Evolutionary conservation across 2,329 filamentous ascomycete genomes (phyloP).

Genomic region (Epichloe uncinata): DNA sequence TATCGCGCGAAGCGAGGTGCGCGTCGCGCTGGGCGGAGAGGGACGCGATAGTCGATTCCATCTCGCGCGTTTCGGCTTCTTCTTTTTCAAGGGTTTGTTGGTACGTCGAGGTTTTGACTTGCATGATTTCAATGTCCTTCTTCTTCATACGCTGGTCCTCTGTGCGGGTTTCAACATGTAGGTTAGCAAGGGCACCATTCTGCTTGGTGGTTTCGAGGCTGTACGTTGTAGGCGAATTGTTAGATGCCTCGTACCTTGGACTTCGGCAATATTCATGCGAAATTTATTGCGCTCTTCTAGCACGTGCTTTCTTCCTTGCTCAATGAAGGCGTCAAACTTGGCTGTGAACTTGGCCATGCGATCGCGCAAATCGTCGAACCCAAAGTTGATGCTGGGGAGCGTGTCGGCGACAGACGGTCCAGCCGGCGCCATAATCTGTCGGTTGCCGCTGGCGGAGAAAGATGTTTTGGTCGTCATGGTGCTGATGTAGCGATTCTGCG

Average conservation of each 20-base stretch:
- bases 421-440: conserved; percentile 43
- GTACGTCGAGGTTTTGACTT: conserved; percentile 56
- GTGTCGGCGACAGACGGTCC: conserved; percentile 59
- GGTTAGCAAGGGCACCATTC: background rate
- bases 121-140: conserved; percentile 72
- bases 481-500: background rate
- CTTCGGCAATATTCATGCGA: conserved; percentile 74
- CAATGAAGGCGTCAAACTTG: conserved; percentile 88
- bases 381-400: conserved; percentile 84
- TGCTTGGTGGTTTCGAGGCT: background rate
- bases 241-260: conserved; percentile 55
- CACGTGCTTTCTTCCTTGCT: conserved; percentile 76
- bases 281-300: conserved; percentile 92
- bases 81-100: conserved; percentile 66
- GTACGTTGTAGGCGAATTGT: background rate
- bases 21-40: conserved; percentile 47
- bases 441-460: conserved; percentile 46
- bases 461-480: background rate
- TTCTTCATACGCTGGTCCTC: conserved; percentile 87
- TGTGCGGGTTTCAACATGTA: conserved; percentile 22
- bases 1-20: conserved; percentile 43
- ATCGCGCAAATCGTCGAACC: conserved; percentile 87
- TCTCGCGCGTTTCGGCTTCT: conserved; percentile 62
- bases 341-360: conserved; percentile 88
- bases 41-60: conserved; percentile 47